Conservation (phyloP, 805 yeast genomes). For the Candida tibetensis region DNA sequence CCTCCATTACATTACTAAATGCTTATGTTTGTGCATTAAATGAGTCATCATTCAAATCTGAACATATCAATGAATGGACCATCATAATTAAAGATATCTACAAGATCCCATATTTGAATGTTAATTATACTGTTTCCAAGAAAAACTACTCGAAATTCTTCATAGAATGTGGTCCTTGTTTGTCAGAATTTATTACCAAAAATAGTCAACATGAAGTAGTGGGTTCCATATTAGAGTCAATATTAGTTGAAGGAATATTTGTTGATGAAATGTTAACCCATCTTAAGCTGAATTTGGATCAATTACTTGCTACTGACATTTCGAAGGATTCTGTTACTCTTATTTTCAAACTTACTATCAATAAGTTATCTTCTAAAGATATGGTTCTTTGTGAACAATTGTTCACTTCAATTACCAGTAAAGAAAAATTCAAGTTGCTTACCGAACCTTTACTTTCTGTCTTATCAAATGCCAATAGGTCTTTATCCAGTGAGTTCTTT, state of each 20-base stretch:
- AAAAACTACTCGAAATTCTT: conserved; percentile 28
- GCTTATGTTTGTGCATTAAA: conserved; percentile 13
- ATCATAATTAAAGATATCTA: conserved; percentile 20
- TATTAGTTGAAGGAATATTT: conserved; percentile 14
- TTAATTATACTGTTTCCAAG: conserved; percentile 26
- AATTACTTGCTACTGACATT: conserved; percentile 16
- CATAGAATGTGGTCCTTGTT: conserved; percentile 14
- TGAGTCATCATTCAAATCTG: conserved; percentile 3
- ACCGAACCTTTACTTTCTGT: conserved; percentile 44
- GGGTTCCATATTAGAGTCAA: background rate
- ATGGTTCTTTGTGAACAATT: conserved; percentile 46
- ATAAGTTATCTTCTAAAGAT: conserved; percentile 29
- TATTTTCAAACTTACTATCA: conserved; percentile 28
- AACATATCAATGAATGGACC: conserved; percentile 22
- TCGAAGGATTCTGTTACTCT: conserved; percentile 11
- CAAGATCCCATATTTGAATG: conserved; percentile 20
- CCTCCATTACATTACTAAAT: conserved; percentile 24
- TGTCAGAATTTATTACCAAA: background rate
- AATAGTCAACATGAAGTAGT: background rate
- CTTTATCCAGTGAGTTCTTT: conserved; percentile 53
- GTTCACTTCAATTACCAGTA: conserved; percentile 39
- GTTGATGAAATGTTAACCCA: conserved; percentile 10
- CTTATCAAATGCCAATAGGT: conserved; percentile 50
- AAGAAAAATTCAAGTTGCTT: conserved; percentile 31
- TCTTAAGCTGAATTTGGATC: conserved; percentile 28